Percentiles rank a stretch among this genome's conserved stretches.
Evolutionary conservation across 345 rosid species (phyloP).

Genomic region (Syzygium grande): DNA sequence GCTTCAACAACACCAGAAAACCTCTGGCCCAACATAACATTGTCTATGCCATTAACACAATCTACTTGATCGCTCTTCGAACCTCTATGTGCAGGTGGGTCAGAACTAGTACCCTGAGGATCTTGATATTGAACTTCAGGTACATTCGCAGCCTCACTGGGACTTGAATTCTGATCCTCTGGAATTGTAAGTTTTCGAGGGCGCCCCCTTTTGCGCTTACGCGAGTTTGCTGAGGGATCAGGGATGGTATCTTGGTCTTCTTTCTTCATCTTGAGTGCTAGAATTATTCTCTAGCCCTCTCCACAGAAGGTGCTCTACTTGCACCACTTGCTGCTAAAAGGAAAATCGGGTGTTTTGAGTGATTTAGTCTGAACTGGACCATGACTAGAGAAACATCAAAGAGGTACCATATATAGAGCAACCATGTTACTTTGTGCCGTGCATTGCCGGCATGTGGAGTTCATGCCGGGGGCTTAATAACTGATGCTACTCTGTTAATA

Average conservation of each 20-base stretch:
- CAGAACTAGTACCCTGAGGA: slow-evolving; percentile 12
- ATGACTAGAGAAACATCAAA: neutral
- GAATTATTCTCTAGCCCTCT: neutral
- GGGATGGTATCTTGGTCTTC: slow-evolving; percentile 27
- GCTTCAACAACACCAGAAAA: slow-evolving; percentile 74
- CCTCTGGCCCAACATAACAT: slow-evolving; percentile 51
- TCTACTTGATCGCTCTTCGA: neutral
- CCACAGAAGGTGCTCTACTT: neutral
- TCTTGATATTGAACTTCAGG: slow-evolving; percentile 12
- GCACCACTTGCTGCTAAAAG: neutral
- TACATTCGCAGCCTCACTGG: slow-evolving; percentile 1
- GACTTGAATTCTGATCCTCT: neutral
- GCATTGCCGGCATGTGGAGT: neutral
- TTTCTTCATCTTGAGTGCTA: slow-evolving; percentile 28
- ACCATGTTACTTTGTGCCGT: neutral
- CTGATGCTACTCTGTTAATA: neutral
- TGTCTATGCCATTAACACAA: neutral
- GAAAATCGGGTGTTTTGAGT: neutral
- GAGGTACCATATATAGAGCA: neutral
- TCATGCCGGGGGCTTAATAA: neutral
- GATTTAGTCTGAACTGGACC: neutral
- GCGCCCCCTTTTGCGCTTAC: slow-evolving; percentile 69
- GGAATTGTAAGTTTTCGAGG: slow-evolving; percentile 52
- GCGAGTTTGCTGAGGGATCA: slow-evolving; percentile 26
- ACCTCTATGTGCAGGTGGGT: slow-evolving; percentile 10